Evolutionary conservation across 2,329 filamentous ascomycete genomes (phyloP), one percentile per base, ranked within the genome.

Genomic region (Neofusicoccum sp.): DNA sequence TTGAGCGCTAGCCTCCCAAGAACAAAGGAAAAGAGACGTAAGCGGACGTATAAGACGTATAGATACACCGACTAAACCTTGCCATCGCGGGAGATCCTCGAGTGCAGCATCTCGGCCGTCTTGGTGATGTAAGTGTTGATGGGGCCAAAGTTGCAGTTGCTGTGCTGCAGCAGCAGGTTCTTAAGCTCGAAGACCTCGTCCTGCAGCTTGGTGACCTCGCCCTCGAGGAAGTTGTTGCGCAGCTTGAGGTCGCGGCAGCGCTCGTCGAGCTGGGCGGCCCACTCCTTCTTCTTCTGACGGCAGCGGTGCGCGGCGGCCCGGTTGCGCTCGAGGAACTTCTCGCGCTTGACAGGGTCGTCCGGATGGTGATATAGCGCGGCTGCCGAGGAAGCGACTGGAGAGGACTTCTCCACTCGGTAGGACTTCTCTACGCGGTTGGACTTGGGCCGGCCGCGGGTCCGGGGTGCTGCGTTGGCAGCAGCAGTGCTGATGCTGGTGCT

Each of bases 241-340:
- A 68, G 69, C 34, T 64, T 67, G 8, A 72, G 67, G 3, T 69
- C 66, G 49, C 74, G 70, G 43, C 72, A 69, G 61, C 68, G 69
- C 48, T 73, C 72, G 65, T 84, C 81, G 6, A 84, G 75, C 41
- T 75, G 69, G 62, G 79, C 74, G 6, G 77, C 79, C 64, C 81
- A 80, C 63, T 80, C 78, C 70, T 84, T 84, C 71, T 84, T 84
- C 76, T 89, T 89, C 67, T 87, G 83, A 3, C 88, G 84, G 69
- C 87, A 90, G 69, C 89, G 89, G 68, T 84, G 88, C 1, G 88
- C 88, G 0, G 88, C 88, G 5, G 87, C 75, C 7, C 88, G 81
- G 72, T 91, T 91, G 48, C 87, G 82, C 72, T 88, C 85, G 0
- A 89, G 79, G 67, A 87, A 87, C 66, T 82, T 83, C 65, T 79